A percentile compares a stretch with the other conserved stretches of the same genome.
Evolutionary conservation across 331 rosid species (phyloP).

Genomic region (Malus hybrid): DNA sequence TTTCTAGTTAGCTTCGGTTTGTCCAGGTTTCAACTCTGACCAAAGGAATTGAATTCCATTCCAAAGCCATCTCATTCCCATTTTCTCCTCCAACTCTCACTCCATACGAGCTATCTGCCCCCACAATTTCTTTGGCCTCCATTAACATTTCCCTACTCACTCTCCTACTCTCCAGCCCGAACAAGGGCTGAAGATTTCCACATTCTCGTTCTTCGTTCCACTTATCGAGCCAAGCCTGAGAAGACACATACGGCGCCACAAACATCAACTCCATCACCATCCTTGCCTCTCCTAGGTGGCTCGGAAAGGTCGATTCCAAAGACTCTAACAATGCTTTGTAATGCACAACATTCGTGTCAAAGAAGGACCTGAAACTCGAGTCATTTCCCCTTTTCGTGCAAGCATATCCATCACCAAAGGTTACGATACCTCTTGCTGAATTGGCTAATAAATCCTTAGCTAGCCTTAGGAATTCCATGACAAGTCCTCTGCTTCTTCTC

Average conservation of each 20-base stretch:
- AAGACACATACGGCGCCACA: constrained; percentile 38
- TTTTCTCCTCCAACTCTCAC: constrained; percentile 29
- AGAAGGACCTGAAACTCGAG: constrained; percentile 37
- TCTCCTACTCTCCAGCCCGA: constrained; percentile 22
- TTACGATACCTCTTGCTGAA: constrained; percentile 27
- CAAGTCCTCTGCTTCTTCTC: constrained; percentile 25
- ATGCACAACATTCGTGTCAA: constrained; percentile 35
- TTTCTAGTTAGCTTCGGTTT: constrained; percentile 15
- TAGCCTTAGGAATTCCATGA: constrained; percentile 26
- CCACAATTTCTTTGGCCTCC: constrained; percentile 42
- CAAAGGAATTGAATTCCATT: constrained; percentile 36
- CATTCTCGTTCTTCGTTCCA: constrained; percentile 34
- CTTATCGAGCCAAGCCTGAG: constrained; percentile 33
- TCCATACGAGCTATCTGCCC: constrained; percentile 30
- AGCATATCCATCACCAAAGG: constrained; percentile 49
- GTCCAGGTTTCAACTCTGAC: constrained; percentile 48
- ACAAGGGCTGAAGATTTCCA: background rate
- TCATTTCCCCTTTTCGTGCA: constrained; percentile 26
- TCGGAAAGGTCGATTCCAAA: constrained; percentile 33
- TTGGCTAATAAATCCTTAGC: constrained; percentile 40
- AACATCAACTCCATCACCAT: constrained; percentile 35
- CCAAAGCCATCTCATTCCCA: constrained; percentile 37
- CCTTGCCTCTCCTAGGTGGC: constrained; percentile 40
- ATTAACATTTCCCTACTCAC: constrained; percentile 29
- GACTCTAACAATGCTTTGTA: constrained; percentile 48